A percentile compares a stretch with the other conserved stretches of the same genome.
These are phyloP conservation scores for Sextonia rubra DNA, from an alignment of 164 flowering plant genomes.

Conservation along the genomic window DNA sequence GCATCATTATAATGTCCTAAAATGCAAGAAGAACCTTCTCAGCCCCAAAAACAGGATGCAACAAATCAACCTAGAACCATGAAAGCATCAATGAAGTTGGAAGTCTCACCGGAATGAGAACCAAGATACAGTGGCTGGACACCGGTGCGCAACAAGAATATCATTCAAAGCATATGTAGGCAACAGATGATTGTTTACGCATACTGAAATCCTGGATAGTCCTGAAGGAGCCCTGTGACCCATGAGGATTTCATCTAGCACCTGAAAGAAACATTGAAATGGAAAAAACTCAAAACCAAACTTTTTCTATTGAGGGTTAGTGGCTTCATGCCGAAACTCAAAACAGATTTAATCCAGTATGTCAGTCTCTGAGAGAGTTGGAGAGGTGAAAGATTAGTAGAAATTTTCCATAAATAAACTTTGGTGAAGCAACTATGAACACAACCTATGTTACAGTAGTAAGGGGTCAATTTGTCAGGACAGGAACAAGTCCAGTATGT, in stretches of 20 bases:
- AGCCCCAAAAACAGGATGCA: not conserved
- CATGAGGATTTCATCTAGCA: conserved; percentile 58
- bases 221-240: conserved; percentile 38
- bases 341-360: not conserved
- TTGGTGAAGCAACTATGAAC: too few species aligned
- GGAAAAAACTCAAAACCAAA: not conserved
- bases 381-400: too few species aligned
- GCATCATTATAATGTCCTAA: not conserved
- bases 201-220: conserved; percentile 56
- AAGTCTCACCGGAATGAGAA: conserved; percentile 71
- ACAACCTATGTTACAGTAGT: too few species aligned
- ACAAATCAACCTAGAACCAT: not conserved
- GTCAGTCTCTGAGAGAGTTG: too few species aligned
- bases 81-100: not conserved
- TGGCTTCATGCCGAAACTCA: not conserved
- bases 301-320: too few species aligned
- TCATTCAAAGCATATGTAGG: conserved; percentile 78
- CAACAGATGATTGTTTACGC: conserved; percentile 43
- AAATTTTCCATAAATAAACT: too few species aligned
- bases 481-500: too few species aligned
- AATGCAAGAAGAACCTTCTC: not conserved
- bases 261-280: conserved; percentile 32
- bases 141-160: conserved; percentile 73
- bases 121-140: conserved; percentile 83
- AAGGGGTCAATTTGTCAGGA: too few species aligned